Evolutionary conservation across 2,329 filamentous ascomycete species (phyloP).

Genomic region (Hortaea werneckii): DNA sequence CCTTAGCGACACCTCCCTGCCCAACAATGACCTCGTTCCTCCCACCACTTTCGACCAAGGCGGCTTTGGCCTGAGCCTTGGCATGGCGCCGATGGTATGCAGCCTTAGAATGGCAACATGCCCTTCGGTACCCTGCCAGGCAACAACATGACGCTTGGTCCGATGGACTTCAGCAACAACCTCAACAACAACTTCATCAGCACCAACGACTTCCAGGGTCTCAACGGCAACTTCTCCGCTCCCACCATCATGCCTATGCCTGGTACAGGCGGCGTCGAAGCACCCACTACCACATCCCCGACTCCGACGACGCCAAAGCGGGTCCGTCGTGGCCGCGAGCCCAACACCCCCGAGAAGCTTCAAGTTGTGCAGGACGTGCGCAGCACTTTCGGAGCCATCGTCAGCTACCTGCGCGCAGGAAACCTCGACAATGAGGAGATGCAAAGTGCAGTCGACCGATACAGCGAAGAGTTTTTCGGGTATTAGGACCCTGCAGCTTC

Average conservation of each 20-base stretch:
- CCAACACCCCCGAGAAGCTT: background rate
- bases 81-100: background rate
- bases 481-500: too few species aligned
- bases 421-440: background rate
- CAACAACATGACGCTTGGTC: background rate
- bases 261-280: background rate
- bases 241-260: background rate
- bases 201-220: background rate
- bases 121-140: background rate
- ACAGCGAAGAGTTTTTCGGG: background rate
- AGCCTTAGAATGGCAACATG: background rate
- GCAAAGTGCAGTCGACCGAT: background rate
- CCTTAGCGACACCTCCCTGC: too few species aligned
- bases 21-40: background rate
- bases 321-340: background rate
- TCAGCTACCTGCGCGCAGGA: background rate
- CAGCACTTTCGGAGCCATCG: background rate
- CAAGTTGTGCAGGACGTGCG: background rate
- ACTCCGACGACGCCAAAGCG: background rate
- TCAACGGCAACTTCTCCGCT: background rate
- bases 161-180: background rate
- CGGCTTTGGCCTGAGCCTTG: background rate
- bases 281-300: background rate
- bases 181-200: background rate
- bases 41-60: too few species aligned